Evolutionary conservation across 1,284 basidiomycete species (phyloP).

Genomic region (Neonothopanus nambi): DNA sequence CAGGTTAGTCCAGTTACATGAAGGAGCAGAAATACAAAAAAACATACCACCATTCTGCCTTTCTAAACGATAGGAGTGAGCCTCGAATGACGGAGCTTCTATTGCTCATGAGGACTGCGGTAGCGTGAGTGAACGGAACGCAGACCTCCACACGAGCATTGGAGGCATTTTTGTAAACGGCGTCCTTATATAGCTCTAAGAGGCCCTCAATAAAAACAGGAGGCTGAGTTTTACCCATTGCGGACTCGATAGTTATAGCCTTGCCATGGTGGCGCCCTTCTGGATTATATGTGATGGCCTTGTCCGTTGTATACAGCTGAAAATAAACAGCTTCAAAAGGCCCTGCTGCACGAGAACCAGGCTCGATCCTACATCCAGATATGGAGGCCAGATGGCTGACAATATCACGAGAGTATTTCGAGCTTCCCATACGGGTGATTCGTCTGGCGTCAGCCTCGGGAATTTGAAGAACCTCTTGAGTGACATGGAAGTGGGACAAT

Average conservation of each 20-base stretch:
- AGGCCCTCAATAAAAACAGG: conserved; percentile 13
- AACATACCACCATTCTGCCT: conserved; percentile 23
- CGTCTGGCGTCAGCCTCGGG: background rate
- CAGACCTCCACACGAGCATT: conserved; percentile 18
- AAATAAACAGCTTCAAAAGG: conserved; percentile 8
- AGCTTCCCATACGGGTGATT: background rate
- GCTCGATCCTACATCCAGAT: conserved; percentile 5
- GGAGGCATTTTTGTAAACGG: conserved; percentile 1
- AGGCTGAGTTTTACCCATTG: conserved; percentile 14
- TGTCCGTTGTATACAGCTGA: conserved; percentile 33
- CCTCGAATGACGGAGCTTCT: conserved; percentile 1
- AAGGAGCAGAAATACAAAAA: background rate
- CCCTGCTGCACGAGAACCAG: background rate
- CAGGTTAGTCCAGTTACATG: too few species aligned
- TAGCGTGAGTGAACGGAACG: conserved; percentile 11
- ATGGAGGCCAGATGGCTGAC: background rate
- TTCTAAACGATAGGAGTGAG: conserved; percentile 15
- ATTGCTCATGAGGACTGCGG: conserved; percentile 11
- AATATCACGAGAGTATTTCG: background rate
- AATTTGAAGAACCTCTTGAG: background rate
- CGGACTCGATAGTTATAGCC: conserved; percentile 18
- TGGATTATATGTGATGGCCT: conserved; percentile 3
- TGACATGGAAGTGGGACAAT: background rate
- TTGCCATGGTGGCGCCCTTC: conserved; percentile 25
- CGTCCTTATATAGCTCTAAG: conserved; percentile 8